These are phyloP conservation scores for Gilbertella persicaria DNA, from an alignment of 371 early-diverging fungal genomes.

Conservation along the genomic window DNA sequence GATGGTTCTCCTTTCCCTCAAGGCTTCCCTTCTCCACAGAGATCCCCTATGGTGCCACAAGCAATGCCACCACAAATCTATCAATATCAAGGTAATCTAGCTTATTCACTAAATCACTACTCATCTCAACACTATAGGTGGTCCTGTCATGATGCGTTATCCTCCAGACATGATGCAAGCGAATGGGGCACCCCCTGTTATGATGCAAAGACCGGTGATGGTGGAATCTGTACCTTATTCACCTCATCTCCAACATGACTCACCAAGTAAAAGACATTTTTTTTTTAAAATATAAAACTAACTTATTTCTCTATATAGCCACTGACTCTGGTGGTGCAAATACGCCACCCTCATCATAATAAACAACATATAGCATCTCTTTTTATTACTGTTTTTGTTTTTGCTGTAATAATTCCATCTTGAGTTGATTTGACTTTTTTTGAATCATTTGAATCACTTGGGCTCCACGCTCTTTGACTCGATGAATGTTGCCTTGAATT, in stretches of 20 bases:
- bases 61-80: constrained; percentile 58
- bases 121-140: no score
- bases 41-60: constrained; percentile 54
- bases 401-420: not conserved
- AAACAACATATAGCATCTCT: no score
- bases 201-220: constrained; percentile 44
- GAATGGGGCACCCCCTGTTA: constrained; percentile 26
- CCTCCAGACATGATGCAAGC: constrained; percentile 53
- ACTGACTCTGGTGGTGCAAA: not conserved
- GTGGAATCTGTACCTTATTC: constrained; percentile 32
- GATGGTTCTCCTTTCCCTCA: constrained; percentile 52
- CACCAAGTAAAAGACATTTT: constrained; percentile 5
- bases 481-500: not conserved
- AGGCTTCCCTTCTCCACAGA: constrained; percentile 51
- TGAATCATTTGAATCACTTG: not conserved
- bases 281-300: not conserved
- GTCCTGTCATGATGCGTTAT: constrained; percentile 58
- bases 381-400: no score
- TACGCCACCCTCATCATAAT: not conserved
- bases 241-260: constrained; percentile 24
- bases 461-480: not conserved
- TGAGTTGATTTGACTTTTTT: not conserved
- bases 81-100: constrained; percentile 52
- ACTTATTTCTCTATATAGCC: not conserved
- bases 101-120: no score